These are phyloP conservation scores for Pestalotiopsis fici DNA, from an alignment of 2,329 filamentous ascomycete species.

Conservation along the genomic window DNA sequence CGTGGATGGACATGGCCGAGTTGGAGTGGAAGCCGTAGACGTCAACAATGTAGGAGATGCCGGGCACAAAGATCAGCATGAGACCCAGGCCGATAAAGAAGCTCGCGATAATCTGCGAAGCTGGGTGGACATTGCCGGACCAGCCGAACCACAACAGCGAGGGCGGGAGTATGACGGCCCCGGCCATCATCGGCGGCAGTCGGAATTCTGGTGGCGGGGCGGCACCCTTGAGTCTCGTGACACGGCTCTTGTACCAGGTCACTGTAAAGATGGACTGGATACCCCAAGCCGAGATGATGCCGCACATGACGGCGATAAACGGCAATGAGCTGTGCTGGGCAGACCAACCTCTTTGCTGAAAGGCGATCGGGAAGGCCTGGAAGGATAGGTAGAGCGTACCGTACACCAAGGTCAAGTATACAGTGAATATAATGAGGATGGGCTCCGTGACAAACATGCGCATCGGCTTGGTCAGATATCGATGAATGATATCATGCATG, in stretches of 20 bases:
- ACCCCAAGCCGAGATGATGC: slow-evolving; percentile 29
- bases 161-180: slow-evolving; percentile 39
- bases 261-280: slow-evolving; percentile 16
- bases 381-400: slow-evolving; percentile 48
- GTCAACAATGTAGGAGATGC: slow-evolving; percentile 21
- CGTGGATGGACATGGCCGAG: slow-evolving; percentile 21
- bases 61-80: slow-evolving; percentile 20
- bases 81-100: slow-evolving; percentile 18
- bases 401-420: slow-evolving; percentile 33
- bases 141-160: slow-evolving; percentile 55
- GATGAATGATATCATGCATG: slow-evolving; percentile 11
- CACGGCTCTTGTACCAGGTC: slow-evolving; percentile 17
- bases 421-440: slow-evolving; percentile 18
- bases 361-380: slow-evolving; percentile 47
- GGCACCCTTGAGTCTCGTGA: slow-evolving; percentile 20
- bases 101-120: slow-evolving; percentile 17
- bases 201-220: slow-evolving; percentile 43
- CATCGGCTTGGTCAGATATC: slow-evolving; percentile 19
- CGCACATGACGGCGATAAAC: slow-evolving; percentile 41
- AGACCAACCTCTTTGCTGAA: slow-evolving; percentile 41
- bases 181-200: slow-evolving; percentile 47
- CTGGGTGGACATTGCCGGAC: slow-evolving; percentile 34
- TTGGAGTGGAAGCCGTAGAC: slow-evolving; percentile 19
- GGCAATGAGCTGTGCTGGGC: slow-evolving; percentile 39
- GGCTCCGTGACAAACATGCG: slow-evolving; percentile 20